These are phyloP conservation scores for Spencermartinsiella ligniputridi DNA, from an alignment of 1,139 yeast species.

Conservation along the genomic window DNA sequence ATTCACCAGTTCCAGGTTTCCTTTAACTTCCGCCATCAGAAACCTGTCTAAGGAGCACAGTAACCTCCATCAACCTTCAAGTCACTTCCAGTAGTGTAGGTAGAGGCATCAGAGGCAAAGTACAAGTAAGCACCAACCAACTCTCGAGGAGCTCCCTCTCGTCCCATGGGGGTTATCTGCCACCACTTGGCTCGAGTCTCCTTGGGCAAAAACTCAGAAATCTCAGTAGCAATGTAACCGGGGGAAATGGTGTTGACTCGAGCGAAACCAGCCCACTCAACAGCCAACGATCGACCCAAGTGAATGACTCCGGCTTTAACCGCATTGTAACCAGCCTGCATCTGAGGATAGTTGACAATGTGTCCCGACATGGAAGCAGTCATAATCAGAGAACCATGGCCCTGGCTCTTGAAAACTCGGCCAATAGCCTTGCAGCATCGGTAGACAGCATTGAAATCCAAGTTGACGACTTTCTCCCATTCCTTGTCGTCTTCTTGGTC, in stretches of 20 bases:
- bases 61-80: conserved; percentile 86
- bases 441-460: conserved; percentile 73
- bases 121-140: conserved; percentile 83
- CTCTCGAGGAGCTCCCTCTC: conserved; percentile 76
- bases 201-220: conserved; percentile 54
- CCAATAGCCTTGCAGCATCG: conserved; percentile 73
- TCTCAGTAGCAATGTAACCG: conserved; percentile 75
- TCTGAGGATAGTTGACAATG: conserved; percentile 82
- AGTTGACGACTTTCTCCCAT: conserved; percentile 66
- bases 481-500: conserved; percentile 53
- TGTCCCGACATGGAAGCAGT: conserved; percentile 92
- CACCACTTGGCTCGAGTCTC: conserved; percentile 60
- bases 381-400: conserved; percentile 68
- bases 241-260: conserved; percentile 84
- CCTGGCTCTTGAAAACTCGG: conserved; percentile 62
- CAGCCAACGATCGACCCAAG: conserved; percentile 74
- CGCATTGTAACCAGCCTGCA: conserved; percentile 86
- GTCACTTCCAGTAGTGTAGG: conserved; percentile 81
- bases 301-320: conserved; percentile 86
- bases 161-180: conserved; percentile 73
- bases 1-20: too few species aligned
- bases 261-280: conserved; percentile 88
- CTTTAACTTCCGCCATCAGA: too few species aligned
- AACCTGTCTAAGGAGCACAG: conserved; percentile 30
- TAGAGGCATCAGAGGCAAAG: conserved; percentile 81